Evolutionary conservation across 2,329 filamentous ascomycete species (phyloP), one percentile per base, ranked within the genome.

Genomic region (Sclerotinia minor): DNA sequence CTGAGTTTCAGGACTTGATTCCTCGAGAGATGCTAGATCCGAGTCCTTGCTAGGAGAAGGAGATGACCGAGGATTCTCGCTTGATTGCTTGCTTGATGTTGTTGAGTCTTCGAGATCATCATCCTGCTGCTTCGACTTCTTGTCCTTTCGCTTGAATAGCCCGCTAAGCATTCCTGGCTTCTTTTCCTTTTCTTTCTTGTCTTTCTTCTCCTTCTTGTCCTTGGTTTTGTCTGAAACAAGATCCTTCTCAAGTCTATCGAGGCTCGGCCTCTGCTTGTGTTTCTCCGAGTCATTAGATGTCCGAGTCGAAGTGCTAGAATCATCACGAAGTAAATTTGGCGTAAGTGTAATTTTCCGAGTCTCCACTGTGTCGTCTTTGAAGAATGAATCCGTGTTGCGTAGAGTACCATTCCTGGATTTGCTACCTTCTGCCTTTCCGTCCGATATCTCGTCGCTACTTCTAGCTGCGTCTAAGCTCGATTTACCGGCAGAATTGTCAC

Each of bases 341-440:
- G 95, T 99, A 55, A 99, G 85, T 0, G 94, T 96, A 73, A 99
- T 98, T 81, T 98, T 98, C 79, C 96, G 93, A 3, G 95, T 97
- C 79, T 98, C 95, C 49, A 92, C 90, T 44, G 87, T 92, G 76
- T 99, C 94, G 76, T 98, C 95, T 79, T 93, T 96, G 83, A 97
- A 97, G 83, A 98, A 97, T 0, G 94, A 97, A 79, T 98, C 94
- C 5, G 92, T 94, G 77, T 96, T 96, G 71, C 94, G 87, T 55
- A 97, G 85, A 29, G 91, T 94, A 53, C 93, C 93, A 73, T 96
- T 96, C 71, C 90, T 87, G 47, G 92, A 93, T 76, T 89, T 87
- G 76, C 85, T 82, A 77, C 85, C 81, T 67, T 83, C 81, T 2
- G 79, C 74, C 70, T 83, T 87, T 58, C 78, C 80, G 59, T 87